These are phyloP conservation scores for Talaromyces sp. DNA, from an alignment of 2,329 filamentous ascomycete genomes.

Conservation along the genomic window DNA sequence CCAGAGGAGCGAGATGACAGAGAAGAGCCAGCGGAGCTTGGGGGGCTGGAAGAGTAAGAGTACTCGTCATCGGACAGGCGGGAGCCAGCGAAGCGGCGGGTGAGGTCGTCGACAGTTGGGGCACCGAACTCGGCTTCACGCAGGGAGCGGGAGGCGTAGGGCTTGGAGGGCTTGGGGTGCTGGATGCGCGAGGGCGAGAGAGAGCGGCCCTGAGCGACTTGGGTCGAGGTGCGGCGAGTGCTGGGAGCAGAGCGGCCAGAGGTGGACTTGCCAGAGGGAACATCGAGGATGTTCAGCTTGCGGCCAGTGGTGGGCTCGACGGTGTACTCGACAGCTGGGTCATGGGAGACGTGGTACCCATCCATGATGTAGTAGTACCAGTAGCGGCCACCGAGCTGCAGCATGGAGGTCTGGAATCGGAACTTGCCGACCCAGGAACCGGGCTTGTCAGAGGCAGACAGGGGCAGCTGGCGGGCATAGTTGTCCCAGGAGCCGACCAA, in stretches of 20 bases:
- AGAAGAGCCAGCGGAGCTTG: constrained; percentile 66
- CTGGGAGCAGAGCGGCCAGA: constrained; percentile 28
- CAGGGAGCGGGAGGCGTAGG: constrained; percentile 84
- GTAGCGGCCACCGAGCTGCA: constrained; percentile 89
- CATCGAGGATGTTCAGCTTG: constrained; percentile 95
- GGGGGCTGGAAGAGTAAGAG: constrained; percentile 73
- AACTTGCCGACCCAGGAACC: constrained; percentile 96
- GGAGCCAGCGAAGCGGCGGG: constrained; percentile 71
- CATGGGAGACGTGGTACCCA: constrained; percentile 96
- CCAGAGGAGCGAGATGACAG: constrained; percentile 73
- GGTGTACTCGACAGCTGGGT: constrained; percentile 85
- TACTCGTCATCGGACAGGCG: constrained; percentile 73
- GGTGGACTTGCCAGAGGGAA: constrained; percentile 61
- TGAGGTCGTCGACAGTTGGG: constrained; percentile 76
- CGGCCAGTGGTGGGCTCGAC: constrained; percentile 96
- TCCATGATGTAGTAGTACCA: constrained; percentile 99
- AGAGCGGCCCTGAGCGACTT: constrained; percentile 81
- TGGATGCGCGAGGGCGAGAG: constrained; percentile 87
- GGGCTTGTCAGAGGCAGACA: constrained; percentile 87
- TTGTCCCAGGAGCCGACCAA: constrained; percentile 98
- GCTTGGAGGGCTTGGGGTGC: constrained; percentile 85
- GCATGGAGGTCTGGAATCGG: constrained; percentile 84
- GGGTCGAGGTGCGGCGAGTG: constrained; percentile 56
- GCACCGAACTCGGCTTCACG: constrained; percentile 77
- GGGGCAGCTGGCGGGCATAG: constrained; percentile 91